Evolutionary conservation across 345 rosid species (phyloP).

Genomic region (Eucalyptus pauciflora): DNA sequence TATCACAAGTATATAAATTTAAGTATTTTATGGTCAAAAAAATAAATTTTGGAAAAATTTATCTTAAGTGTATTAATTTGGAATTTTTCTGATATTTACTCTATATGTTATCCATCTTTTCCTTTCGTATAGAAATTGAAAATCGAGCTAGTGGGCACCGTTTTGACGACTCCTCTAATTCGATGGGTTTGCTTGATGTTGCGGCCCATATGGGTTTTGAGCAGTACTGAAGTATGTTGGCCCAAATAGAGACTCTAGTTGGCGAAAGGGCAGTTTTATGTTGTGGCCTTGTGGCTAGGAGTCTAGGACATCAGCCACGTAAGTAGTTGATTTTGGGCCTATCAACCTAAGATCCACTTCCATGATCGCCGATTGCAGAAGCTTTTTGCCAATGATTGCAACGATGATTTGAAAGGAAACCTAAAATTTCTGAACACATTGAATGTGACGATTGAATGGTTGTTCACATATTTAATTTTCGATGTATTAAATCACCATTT

Average conservation of each 20-base stretch:
- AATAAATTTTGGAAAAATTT: too few species aligned
- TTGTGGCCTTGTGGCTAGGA: background rate
- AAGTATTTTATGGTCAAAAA: too few species aligned
- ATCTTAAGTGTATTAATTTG: accelerated
- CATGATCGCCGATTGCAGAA: background rate
- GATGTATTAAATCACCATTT: background rate
- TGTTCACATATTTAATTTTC: background rate
- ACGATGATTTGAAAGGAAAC: background rate
- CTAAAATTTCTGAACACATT: background rate
- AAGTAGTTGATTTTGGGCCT: background rate
- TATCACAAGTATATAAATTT: too few species aligned
- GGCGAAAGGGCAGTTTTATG: background rate
- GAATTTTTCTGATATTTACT: too few species aligned
- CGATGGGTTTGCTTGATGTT: background rate
- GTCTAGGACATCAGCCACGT: background rate
- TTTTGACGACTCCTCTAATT: background rate
- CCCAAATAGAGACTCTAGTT: background rate
- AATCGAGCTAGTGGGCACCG: background rate
- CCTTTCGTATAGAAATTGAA: background rate
- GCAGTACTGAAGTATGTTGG: background rate
- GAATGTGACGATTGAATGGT: background rate
- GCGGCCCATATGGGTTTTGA: background rate
- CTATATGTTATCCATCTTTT: background rate
- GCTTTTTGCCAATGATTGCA: background rate
- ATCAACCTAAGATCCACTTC: background rate